Conservation (phyloP, 1,284 basidiomycete genomes). For the Pisolithus thermaeus region DNA sequence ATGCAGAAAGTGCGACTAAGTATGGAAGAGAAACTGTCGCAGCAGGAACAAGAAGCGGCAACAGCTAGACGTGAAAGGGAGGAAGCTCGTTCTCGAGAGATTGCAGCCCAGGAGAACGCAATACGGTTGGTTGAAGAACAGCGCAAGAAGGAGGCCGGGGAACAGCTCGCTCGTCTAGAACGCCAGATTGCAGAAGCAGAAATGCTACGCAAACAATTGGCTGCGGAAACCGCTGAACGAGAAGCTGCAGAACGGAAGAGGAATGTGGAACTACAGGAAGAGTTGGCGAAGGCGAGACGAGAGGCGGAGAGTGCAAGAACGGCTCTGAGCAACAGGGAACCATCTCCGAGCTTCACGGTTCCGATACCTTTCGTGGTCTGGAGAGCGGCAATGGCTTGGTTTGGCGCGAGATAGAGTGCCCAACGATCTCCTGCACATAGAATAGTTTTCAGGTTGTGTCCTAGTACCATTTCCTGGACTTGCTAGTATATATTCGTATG, state of each 20-base stretch:
- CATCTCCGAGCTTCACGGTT: conserved; percentile 23
- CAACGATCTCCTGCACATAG: too few relatives aligned
- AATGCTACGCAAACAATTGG: conserved; percentile 22
- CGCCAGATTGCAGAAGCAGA: conserved; percentile 25
- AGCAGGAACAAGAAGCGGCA: conserved; percentile 17
- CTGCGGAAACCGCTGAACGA: conserved; percentile 23
- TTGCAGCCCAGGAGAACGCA: conserved; percentile 28
- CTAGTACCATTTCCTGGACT: too few relatives aligned
- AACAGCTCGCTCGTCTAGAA: conserved; percentile 23
- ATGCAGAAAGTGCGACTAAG: conserved; percentile 17
- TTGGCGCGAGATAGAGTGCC: conserved; percentile 16
- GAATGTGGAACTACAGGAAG: conserved; percentile 26
- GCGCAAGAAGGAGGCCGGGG: conserved; percentile 23
- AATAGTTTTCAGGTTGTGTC: too few relatives aligned
- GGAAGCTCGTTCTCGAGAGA: conserved; percentile 20
- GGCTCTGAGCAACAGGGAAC: conserved; percentile 16
- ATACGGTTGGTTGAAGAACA: conserved; percentile 27
- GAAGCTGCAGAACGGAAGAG: conserved; percentile 25
- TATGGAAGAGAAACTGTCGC: conserved; percentile 20
- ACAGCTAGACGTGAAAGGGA: conserved; percentile 25
- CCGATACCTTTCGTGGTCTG: conserved; percentile 31
- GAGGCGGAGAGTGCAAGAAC: conserved; percentile 22
- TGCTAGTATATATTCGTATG: too few relatives aligned
- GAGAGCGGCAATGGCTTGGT: conserved; percentile 28
- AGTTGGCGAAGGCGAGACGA: conserved; percentile 25